phyloP scores from a whole-genome alignment of 2,329 filamentous ascomycete species.

The Fusarium marasasianum region DNA sequence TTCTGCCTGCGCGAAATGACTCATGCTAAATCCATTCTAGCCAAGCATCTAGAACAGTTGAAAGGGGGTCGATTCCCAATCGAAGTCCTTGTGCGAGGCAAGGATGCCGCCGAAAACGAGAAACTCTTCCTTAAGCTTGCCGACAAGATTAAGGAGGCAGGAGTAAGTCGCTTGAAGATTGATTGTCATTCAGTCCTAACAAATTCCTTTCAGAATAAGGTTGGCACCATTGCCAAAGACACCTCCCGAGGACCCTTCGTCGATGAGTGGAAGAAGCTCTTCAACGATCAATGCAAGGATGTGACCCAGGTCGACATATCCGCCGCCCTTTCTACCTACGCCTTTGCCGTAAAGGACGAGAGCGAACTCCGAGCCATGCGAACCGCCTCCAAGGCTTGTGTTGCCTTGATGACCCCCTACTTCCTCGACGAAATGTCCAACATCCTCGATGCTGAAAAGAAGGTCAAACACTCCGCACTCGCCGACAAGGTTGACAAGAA shows the following conservation, averaged over 20 bases:
- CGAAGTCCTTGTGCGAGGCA: slow-evolving; percentile 90
- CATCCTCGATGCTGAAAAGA: slow-evolving; percentile 95
- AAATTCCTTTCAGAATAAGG: slow-evolving; percentile 73
- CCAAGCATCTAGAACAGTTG: slow-evolving; percentile 90
- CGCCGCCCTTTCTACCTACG: slow-evolving; percentile 80
- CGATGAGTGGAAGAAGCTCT: slow-evolving; percentile 93
- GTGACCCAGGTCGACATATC: slow-evolving; percentile 89
- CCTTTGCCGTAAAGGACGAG: slow-evolving; percentile 94
- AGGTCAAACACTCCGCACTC: slow-evolving; percentile 88
- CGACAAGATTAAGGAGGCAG: slow-evolving; percentile 86
- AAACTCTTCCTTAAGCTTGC: slow-evolving; percentile 87
- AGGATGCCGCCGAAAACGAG: slow-evolving; percentile 90
- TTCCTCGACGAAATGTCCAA: slow-evolving; percentile 99
- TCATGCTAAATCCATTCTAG: slow-evolving; percentile 59
- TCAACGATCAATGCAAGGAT: slow-evolving; percentile 81
- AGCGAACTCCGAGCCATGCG: slow-evolving; percentile 93
- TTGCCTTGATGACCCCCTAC: slow-evolving; percentile 93
- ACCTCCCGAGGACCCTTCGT: slow-evolving; percentile 86
- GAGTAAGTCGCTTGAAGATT: slow-evolving; percentile 65
- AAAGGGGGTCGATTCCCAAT: slow-evolving; percentile 93
- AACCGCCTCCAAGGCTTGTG: slow-evolving; percentile 92
- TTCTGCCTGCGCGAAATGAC: background rate
- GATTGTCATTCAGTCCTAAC: slow-evolving; percentile 15
- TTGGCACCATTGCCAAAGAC: slow-evolving; percentile 88
- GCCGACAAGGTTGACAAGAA: slow-evolving; percentile 90